These are phyloP conservation scores for Trichophyton benhamiae DNA, from an alignment of 2,329 filamentous ascomycete genomes.

Conservation along the genomic window DNA sequence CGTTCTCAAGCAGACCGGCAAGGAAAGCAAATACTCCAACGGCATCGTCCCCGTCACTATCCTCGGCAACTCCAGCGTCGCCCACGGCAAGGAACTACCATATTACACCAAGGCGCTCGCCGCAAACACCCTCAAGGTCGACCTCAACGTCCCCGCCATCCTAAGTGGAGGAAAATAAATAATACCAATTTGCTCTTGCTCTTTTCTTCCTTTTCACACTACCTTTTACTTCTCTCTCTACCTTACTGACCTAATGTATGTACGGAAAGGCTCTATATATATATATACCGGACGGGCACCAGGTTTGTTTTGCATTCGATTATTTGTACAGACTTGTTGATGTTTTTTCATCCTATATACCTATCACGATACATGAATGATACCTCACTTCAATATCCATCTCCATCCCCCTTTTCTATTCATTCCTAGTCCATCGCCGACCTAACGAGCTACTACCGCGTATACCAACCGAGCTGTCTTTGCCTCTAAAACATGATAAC, in stretches of 20 bases:
- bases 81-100: slow-evolving; percentile 38
- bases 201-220: neutral
- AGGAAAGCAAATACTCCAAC: slow-evolving; percentile 28
- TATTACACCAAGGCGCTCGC: slow-evolving; percentile 44
- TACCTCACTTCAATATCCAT: neutral
- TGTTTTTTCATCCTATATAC: neutral
- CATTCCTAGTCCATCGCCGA: too few relatives aligned
- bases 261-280: neutral
- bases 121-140: slow-evolving; percentile 34
- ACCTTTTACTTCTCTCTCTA: neutral
- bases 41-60: slow-evolving; percentile 42
- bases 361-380: neutral
- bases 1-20: slow-evolving; percentile 21
- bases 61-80: slow-evolving; percentile 37
- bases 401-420: too few relatives aligned
- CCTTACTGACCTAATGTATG: neutral
- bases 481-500: too few relatives aligned
- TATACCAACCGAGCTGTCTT: too few relatives aligned
- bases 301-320: neutral
- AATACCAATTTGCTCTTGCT: neutral
- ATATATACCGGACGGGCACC: neutral
- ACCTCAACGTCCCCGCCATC: slow-evolving; percentile 32
- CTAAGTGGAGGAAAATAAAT: slow-evolving; percentile 13
- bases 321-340: neutral
- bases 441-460: too few relatives aligned